phyloP scores from a whole-genome alignment of 2,329 filamentous ascomycete species.

The Chalara sp. region DNA sequence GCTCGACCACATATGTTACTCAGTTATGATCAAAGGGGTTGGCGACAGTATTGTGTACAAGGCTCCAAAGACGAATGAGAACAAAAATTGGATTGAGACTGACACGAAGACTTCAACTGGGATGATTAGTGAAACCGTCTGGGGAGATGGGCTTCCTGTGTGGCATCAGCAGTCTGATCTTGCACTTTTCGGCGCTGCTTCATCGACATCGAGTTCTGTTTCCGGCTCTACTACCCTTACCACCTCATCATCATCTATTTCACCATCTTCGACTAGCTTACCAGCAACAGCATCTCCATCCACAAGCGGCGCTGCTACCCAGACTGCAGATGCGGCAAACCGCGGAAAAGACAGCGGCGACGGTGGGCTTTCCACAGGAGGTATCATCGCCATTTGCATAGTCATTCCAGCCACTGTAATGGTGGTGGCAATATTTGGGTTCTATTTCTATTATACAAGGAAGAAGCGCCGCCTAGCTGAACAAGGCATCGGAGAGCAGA shows the following conservation, averaged over 20 bases:
- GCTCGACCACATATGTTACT: neutral
- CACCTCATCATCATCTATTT: neutral
- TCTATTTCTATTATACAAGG: no score
- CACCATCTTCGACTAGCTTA: neutral
- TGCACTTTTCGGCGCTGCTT: neutral
- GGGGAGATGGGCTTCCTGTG: neutral
- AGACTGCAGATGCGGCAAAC: neutral
- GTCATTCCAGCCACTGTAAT: no score
- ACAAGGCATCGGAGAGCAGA: no score
- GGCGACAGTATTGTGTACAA: no score
- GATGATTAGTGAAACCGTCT: neutral
- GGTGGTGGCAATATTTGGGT: no score
- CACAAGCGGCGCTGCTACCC: neutral
- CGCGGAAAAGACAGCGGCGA: neutral
- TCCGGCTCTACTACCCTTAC: neutral
- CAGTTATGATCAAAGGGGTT: no score
- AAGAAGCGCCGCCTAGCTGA: no score
- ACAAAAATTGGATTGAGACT: no score
- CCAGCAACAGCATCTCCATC: neutral
- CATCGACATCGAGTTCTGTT: neutral
- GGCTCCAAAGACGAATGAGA: no score
- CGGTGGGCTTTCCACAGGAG: no score
- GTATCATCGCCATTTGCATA: no score
- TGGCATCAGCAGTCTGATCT: neutral
- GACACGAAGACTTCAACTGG: no score